phyloP scores from a whole-genome alignment of 805 yeast species.

The Starmerella potacharoeniae region DNA sequence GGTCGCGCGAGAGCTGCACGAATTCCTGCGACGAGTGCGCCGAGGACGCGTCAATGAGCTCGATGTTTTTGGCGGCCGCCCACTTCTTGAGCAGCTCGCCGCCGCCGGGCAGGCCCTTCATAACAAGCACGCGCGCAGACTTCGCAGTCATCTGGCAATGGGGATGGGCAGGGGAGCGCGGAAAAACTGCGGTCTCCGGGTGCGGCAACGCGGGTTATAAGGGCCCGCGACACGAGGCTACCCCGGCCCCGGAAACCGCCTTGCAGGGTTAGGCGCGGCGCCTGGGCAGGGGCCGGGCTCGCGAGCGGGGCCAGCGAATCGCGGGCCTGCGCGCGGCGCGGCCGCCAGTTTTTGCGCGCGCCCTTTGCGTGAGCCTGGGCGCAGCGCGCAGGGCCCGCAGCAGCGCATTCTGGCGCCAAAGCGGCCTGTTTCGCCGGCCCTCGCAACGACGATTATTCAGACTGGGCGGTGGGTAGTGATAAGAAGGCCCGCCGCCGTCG shows the following conservation, averaged over 20 bases:
- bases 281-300: no score
- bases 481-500: not conserved
- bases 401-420: no score
- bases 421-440: no score
- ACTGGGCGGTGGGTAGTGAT: not conserved
- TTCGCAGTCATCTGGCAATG: not conserved
- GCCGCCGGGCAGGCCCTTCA: slow-evolving; percentile 8
- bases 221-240: not conserved
- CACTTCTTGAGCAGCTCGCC: slow-evolving; percentile 31
- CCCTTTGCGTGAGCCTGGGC: no score
- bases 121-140: not conserved
- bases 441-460: not conserved
- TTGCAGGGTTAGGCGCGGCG: no score
- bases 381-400: no score
- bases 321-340: no score
- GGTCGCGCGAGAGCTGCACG: slow-evolving; percentile 29
- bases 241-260: not conserved
- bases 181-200: not conserved
- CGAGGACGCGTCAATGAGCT: slow-evolving; percentile 35
- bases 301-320: no score
- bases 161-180: not conserved
- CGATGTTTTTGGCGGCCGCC: slow-evolving; percentile 32
- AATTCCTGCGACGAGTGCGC: slow-evolving; percentile 34
- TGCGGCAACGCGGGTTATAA: not conserved
- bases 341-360: no score